Conservation (phyloP, 768 basidiomycete genomes). For the Amanita thiersii region DNA sequence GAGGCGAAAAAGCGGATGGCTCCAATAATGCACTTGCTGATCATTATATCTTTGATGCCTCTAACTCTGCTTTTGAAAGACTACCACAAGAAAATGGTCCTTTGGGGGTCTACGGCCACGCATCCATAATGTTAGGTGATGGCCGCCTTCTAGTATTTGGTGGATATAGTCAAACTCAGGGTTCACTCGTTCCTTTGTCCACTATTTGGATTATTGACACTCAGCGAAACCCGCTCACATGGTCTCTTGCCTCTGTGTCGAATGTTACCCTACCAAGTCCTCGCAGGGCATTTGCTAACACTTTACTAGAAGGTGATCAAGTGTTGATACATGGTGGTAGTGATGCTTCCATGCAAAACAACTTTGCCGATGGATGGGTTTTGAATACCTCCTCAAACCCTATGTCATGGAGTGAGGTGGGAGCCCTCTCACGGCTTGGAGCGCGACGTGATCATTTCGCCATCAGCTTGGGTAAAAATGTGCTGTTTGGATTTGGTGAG, state of each 20-base stretch:
- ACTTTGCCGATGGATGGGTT: conserved; percentile 64
- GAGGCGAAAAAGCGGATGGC: conserved; percentile 78
- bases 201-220: conserved; percentile 62
- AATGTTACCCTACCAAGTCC: conserved; percentile 38
- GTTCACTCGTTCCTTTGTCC: conserved; percentile 43
- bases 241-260: conserved; percentile 38
- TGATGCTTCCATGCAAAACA: conserved; percentile 43
- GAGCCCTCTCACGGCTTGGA: conserved; percentile 49
- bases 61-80: conserved; percentile 38
- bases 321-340: conserved; percentile 77
- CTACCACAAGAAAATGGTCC: conserved; percentile 53
- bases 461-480: conserved; percentile 45
- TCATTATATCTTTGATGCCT: conserved; percentile 55
- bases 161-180: conserved; percentile 47
- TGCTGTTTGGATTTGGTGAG: conserved; percentile 77
- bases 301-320: conserved; percentile 38
- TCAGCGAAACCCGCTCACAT: conserved; percentile 32
- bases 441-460: conserved; percentile 70
- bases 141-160: conserved; percentile 70
- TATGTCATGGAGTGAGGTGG: conserved; percentile 51
- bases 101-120: conserved; percentile 65
- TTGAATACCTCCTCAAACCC: conserved; percentile 48
- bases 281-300: conserved; percentile 58
- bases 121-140: conserved; percentile 58
- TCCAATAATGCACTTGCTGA: conserved; percentile 57